Evolutionary conservation across 768 basidiomycete genomes (phyloP).

Genomic region (Leucocoprinus leucothites): DNA sequence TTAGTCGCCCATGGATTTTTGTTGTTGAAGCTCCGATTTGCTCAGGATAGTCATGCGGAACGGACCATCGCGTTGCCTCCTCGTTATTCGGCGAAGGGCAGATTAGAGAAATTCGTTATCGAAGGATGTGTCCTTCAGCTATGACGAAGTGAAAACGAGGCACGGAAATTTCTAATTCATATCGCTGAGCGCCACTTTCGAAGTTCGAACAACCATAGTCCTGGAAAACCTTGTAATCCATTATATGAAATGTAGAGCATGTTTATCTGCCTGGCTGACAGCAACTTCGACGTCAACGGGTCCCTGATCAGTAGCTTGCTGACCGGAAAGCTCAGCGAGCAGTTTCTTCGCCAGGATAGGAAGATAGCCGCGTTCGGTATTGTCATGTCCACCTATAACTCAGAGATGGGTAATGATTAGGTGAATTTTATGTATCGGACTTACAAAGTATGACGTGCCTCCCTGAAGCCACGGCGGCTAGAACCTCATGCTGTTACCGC

Average conservation of each 20-base stretch:
- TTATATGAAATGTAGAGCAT: slow-evolving; percentile 73
- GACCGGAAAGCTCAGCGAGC: slow-evolving; percentile 40
- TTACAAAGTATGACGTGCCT: slow-evolving; percentile 82
- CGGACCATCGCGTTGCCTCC: slow-evolving; percentile 3
- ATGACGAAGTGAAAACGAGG: background rate
- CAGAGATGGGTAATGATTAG: slow-evolving; percentile 22
- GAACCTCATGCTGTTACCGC: slow-evolving; percentile 71
- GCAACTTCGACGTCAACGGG: slow-evolving; percentile 53
- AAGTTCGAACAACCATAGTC: background rate
- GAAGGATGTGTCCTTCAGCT: background rate
- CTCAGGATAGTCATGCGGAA: background rate
- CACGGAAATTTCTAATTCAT: slow-evolving; percentile 4
- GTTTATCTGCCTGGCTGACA: slow-evolving; percentile 68
- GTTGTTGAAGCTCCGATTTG: slow-evolving; percentile 3
- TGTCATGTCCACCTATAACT: slow-evolving; percentile 78
- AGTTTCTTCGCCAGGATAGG: slow-evolving; percentile 69
- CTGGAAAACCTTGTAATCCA: background rate
- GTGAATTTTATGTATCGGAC: slow-evolving; percentile 31
- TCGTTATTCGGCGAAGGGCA: background rate
- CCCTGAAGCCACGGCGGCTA: slow-evolving; percentile 75
- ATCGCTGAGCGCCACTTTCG: background rate
- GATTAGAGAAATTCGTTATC: background rate
- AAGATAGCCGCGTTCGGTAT: slow-evolving; percentile 94
- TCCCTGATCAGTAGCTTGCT: slow-evolving; percentile 28
- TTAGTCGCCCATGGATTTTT: too few species aligned